Percentiles rank a stretch among this genome's conserved stretches.
Evolutionary conservation across 805 yeast species (phyloP).

Genomic region (Schwanniomyces yamadae): DNA sequence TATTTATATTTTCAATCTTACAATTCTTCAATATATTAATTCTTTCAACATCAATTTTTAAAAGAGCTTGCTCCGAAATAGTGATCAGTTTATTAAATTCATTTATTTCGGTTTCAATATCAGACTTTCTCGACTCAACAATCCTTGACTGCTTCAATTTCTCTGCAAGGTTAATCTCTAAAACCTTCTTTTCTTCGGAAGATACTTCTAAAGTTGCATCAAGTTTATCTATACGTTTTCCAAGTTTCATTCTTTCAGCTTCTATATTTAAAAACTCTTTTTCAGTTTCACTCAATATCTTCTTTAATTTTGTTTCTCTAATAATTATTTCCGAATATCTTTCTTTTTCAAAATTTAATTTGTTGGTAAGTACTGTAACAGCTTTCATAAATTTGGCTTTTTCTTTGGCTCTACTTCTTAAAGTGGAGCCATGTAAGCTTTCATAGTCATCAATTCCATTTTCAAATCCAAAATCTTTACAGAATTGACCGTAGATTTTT

Average conservation of each 20-base stretch:
- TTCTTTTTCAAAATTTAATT: slow-evolving; percentile 63
- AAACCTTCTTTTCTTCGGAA: slow-evolving; percentile 16
- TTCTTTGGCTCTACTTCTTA: slow-evolving; percentile 58
- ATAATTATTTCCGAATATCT: slow-evolving; percentile 50
- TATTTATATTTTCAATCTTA: slow-evolving; percentile 63
- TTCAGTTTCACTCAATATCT: slow-evolving; percentile 38
- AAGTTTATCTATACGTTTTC: slow-evolving; percentile 19
- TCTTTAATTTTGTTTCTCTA: slow-evolving; percentile 45
- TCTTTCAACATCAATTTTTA: slow-evolving; percentile 55
- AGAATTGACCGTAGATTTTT: slow-evolving; percentile 52
- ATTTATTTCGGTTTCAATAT: slow-evolving; percentile 32
- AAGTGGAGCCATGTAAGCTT: slow-evolving; percentile 56
- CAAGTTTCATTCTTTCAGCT: slow-evolving; percentile 31
- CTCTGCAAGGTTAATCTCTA: slow-evolving; percentile 10
- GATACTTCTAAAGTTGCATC: slow-evolving; percentile 30
- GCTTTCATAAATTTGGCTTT: slow-evolving; percentile 61
- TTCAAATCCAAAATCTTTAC: slow-evolving; percentile 51
- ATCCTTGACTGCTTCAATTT: slow-evolving; percentile 30
- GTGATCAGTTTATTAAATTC: slow-evolving; percentile 32
- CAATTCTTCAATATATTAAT: slow-evolving; percentile 64
- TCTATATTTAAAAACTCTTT: slow-evolving; percentile 27
- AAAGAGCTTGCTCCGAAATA: slow-evolving; percentile 50
- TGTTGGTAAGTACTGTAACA: slow-evolving; percentile 57
- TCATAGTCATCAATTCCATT: slow-evolving; percentile 67
- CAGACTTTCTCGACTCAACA: slow-evolving; percentile 34